Conservation (phyloP, 73 alveolate genomes). For the Durusdinium trenchii region DNA sequence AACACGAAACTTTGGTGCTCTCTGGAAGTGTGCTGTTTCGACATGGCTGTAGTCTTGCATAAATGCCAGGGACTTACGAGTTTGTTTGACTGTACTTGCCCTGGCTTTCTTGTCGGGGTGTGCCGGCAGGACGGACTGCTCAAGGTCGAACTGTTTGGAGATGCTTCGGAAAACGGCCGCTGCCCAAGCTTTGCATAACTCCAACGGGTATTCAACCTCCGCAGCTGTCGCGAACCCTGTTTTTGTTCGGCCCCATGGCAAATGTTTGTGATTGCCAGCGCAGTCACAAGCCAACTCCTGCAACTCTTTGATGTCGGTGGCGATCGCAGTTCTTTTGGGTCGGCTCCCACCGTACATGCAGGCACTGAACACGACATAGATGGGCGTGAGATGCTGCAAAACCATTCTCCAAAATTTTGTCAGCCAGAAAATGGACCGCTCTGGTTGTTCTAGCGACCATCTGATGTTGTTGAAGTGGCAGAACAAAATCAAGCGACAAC, state of each 20-base stretch:
- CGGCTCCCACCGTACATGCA: conserved; percentile 4
- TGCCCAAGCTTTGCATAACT: background rate
- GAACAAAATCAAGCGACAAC: background rate
- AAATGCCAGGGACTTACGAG: background rate
- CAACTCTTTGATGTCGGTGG: background rate
- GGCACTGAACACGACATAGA: background rate
- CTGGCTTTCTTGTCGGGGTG: conserved; percentile 10
- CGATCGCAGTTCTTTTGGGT: background rate
- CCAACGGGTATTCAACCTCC: conserved; percentile 14
- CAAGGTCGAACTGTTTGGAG: no score
- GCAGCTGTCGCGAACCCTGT: conserved; percentile 17
- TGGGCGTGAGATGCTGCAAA: background rate
- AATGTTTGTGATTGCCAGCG: background rate
- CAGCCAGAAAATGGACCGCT: background rate
- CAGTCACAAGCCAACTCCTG: background rate
- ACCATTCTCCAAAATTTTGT: background rate
- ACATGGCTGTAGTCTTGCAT: background rate
- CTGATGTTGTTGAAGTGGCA: background rate
- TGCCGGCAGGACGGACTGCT: no score
- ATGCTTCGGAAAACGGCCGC: background rate
- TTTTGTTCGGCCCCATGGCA: background rate
- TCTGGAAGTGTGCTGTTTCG: background rate
- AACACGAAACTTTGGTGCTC: background rate
- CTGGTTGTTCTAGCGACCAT: background rate
- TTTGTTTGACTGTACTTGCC: background rate